Conservation (phyloP, 2,329 filamentous ascomycete species). For the Amylocarpus encephaloides region DNA sequence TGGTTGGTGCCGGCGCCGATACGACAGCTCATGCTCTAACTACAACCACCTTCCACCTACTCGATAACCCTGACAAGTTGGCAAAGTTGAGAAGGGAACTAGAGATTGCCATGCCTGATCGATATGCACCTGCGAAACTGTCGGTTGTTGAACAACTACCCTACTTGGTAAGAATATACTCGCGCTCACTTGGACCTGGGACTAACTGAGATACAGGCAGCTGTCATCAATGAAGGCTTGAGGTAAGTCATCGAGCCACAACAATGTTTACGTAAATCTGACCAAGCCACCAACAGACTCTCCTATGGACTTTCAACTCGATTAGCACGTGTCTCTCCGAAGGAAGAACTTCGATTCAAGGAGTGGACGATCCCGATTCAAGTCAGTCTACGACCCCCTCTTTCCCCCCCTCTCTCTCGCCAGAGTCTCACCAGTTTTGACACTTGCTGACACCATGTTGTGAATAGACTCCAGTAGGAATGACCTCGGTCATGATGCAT, state of each 20-base stretch:
- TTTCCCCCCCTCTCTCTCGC: not conserved
- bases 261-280: not conserved
- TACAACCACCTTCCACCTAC: constrained; percentile 7
- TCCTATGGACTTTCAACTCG: constrained; percentile 28
- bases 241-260: constrained; percentile 3
- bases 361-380: constrained; percentile 17
- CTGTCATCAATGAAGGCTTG: constrained; percentile 14
- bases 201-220: constrained; percentile 3
- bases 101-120: constrained; percentile 12
- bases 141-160: constrained; percentile 24
- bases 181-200: not conserved
- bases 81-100: constrained; percentile 17
- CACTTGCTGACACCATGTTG: too few species aligned
- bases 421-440: not conserved
- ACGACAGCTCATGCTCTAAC: constrained; percentile 8
- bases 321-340: constrained; percentile 25
- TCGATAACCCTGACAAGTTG: constrained; percentile 12
- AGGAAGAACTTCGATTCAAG: constrained; percentile 17
- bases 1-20: constrained; percentile 13
- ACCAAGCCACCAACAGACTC: constrained; percentile 5
- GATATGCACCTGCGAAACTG: constrained; percentile 6
- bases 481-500: constrained; percentile 22
- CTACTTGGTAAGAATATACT: constrained; percentile 10
- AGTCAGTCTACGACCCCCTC: constrained; percentile 18
- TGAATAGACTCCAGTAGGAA: constrained; percentile 18